Percentiles rank a stretch among this genome's conserved stretches.
phyloP scores from a whole-genome alignment of 78 protist genomes.

The Dictyostelium brefeldianum region DNA sequence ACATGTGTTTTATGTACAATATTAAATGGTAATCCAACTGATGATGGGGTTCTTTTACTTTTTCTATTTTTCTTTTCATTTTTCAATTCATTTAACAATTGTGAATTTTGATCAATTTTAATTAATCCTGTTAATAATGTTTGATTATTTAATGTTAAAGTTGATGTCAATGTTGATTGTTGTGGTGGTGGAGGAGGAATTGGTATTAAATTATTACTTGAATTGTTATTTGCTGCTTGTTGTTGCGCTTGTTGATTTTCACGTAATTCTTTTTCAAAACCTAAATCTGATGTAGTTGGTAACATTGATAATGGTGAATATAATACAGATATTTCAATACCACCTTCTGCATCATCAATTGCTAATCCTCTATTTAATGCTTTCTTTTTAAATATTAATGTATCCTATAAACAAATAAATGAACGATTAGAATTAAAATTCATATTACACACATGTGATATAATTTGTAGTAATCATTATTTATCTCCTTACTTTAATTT shows the following conservation, averaged over 20 bases:
- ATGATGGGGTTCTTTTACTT: constrained; percentile 42
- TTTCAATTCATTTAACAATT: background rate
- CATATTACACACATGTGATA: background rate
- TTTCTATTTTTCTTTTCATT: background rate
- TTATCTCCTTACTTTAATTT: constrained; percentile 50
- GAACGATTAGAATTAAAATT: background rate
- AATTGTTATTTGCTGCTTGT: background rate
- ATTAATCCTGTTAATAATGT: background rate
- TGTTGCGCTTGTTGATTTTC: background rate
- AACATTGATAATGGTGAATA: constrained; percentile 74
- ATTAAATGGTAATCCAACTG: constrained; percentile 78
- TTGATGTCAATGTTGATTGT: background rate
- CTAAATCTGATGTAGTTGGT: constrained; percentile 42
- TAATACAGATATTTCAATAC: constrained; percentile 44
- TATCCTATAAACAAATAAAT: too few relatives aligned
- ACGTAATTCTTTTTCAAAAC: background rate
- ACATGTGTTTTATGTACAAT: constrained; percentile 86
- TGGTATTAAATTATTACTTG: too few relatives aligned
- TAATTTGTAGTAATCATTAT: background rate
- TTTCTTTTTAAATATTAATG: constrained; percentile 66
- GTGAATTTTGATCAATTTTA: background rate
- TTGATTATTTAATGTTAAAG: background rate
- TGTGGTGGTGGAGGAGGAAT: too few relatives aligned
- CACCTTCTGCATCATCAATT: constrained; percentile 81
- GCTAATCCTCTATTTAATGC: constrained; percentile 38